phyloP scores from a whole-genome alignment of 208 protist species.

The Leishmania braziliensis region DNA sequence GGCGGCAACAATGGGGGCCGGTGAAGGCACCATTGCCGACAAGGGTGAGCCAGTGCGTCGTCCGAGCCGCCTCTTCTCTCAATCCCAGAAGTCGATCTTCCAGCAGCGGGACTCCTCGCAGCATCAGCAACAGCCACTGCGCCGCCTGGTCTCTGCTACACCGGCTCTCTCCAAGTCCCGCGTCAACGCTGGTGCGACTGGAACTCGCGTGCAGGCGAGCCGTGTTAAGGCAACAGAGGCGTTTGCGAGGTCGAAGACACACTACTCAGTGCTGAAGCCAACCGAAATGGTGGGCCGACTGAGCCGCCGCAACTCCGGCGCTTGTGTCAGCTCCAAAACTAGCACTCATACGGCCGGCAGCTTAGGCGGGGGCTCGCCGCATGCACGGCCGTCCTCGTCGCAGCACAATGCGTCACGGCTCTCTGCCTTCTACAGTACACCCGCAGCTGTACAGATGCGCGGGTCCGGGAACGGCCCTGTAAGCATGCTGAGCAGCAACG shows the following conservation, averaged over 20 bases:
- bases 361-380: slow-evolving; percentile 7
- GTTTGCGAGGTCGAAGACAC: slow-evolving; percentile 30
- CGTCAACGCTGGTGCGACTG: neutral
- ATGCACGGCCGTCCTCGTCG: slow-evolving; percentile 13
- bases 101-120: neutral
- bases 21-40: slow-evolving; percentile 4
- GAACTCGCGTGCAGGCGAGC: neutral
- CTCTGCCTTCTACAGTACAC: slow-evolving; percentile 8
- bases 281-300: neutral
- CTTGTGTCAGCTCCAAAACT: slow-evolving; percentile 15
- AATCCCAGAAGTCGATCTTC: slow-evolving; percentile 36
- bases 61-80: slow-evolving; percentile 25
- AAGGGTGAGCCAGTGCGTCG: neutral
- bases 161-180: slow-evolving; percentile 8
- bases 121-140: slow-evolving; percentile 4
- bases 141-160: slow-evolving; percentile 11
- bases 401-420: slow-evolving; percentile 8
- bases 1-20: slow-evolving; percentile 5
- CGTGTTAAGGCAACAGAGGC: slow-evolving; percentile 1
- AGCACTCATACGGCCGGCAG: slow-evolving; percentile 8
- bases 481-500: neutral
- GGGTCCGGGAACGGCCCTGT: slow-evolving; percentile 7
- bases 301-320: slow-evolving; percentile 2
- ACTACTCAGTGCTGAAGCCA: slow-evolving; percentile 3
- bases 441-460: slow-evolving; percentile 2